These are phyloP conservation scores for Aegilops bicornis DNA, from an alignment of 176 grass and related monocot genomes.

Conservation along the genomic window DNA sequence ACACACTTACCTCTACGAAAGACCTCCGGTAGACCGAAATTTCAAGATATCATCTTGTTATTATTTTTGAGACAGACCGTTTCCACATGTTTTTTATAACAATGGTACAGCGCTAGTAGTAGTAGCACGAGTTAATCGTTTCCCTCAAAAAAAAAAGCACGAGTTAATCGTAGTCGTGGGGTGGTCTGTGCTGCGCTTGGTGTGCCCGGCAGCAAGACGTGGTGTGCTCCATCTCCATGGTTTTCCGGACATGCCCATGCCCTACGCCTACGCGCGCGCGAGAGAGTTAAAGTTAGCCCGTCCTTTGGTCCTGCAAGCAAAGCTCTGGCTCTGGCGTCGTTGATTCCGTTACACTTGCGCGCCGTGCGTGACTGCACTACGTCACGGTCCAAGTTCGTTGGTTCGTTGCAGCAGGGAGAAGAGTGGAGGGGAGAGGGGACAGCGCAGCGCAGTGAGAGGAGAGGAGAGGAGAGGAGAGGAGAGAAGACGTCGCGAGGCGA, in stretches of 20 bases:
- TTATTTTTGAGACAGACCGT: no score
- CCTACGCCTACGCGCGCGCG: neutral
- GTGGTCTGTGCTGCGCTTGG: neutral
- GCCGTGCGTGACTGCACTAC: neutral
- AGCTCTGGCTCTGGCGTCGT: neutral
- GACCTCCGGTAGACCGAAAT: no score
- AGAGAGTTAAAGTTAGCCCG: neutral
- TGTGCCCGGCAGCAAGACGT: neutral
- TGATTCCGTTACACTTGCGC: neutral
- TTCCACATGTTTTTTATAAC: no score
- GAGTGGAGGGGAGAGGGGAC: neutral
- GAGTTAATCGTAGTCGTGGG: no score
- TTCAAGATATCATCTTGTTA: no score
- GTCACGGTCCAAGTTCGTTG: conserved; percentile 16
- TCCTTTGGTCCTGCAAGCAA: neutral
- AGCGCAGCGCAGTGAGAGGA: neutral
- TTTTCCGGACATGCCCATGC: neutral
- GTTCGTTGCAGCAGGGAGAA: neutral
- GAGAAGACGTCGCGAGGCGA: neutral
- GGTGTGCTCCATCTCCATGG: neutral
- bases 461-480: no score
- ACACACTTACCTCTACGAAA: no score
- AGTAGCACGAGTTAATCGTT: no score
- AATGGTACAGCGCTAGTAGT: no score
- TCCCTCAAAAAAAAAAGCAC: no score